phyloP scores from a whole-genome alignment of 352 stramenopile species.

The Elongisporangium senticosum region DNA sequence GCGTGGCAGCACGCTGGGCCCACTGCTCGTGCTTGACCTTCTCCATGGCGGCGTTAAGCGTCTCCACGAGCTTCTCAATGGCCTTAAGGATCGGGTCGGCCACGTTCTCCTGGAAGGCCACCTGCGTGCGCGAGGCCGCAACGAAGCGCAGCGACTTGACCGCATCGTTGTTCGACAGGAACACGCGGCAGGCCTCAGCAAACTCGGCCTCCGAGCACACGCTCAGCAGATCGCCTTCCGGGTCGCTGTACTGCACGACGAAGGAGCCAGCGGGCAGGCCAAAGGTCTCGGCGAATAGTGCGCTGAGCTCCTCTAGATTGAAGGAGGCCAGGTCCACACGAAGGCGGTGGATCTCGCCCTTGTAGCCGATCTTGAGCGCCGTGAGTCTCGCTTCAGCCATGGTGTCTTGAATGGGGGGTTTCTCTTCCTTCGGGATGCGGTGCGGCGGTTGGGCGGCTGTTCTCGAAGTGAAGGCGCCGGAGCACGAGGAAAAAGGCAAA shows the following conservation, averaged over 20 bases:
- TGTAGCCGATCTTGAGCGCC: slow-evolving; percentile 76
- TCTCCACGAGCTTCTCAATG: slow-evolving; percentile 79
- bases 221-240: slow-evolving; percentile 66
- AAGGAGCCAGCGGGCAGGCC: slow-evolving; percentile 35
- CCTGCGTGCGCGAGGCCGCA: slow-evolving; percentile 48
- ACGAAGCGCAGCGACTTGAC: slow-evolving; percentile 62
- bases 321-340: slow-evolving; percentile 54
- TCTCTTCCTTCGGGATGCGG: slow-evolving; percentile 15
- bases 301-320: slow-evolving; percentile 35
- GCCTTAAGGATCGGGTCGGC: slow-evolving; percentile 72
- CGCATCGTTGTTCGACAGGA: slow-evolving; percentile 24
- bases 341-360: slow-evolving; percentile 81
- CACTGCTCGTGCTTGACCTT: slow-evolving; percentile 82
- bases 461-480: not conserved
- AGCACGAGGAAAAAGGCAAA: not conserved
- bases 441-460: not conserved
- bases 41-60: slow-evolving; percentile 68
- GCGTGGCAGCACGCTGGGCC: slow-evolving; percentile 35
- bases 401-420: slow-evolving; percentile 4
- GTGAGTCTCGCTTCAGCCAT: slow-evolving; percentile 50
- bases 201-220: slow-evolving; percentile 69
- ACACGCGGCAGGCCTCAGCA: slow-evolving; percentile 50
- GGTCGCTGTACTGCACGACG: slow-evolving; percentile 78
- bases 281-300: slow-evolving; percentile 63
- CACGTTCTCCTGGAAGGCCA: slow-evolving; percentile 78